phyloP scores from a whole-genome alignment of 495 filamentous ascomycete genomes.

The Penicillium odoratum region DNA sequence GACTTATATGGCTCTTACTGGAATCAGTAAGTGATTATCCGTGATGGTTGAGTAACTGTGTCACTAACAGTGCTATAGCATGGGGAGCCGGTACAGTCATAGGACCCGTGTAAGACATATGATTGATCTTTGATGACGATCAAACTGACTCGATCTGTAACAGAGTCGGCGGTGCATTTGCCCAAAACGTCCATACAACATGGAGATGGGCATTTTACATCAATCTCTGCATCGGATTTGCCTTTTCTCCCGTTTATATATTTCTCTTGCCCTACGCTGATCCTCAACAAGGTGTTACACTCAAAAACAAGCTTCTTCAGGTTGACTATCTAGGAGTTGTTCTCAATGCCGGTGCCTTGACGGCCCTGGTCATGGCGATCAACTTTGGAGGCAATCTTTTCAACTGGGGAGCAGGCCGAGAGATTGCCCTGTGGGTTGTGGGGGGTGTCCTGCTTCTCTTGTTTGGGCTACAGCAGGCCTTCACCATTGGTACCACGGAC shows the following conservation, averaged over 20 bases:
- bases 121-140: background rate
- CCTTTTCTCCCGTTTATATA: constrained; percentile 55
- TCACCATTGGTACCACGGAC: constrained; percentile 48
- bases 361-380: constrained; percentile 51
- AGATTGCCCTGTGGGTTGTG: constrained; percentile 55
- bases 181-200: constrained; percentile 30
- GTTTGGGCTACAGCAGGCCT: constrained; percentile 53
- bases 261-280: constrained; percentile 52
- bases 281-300: constrained; percentile 38
- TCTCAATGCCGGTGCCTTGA: constrained; percentile 41
- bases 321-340: constrained; percentile 35
- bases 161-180: constrained; percentile 61
- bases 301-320: constrained; percentile 37
- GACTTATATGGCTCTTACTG: constrained; percentile 32
- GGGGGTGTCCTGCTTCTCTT: constrained; percentile 52
- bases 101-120: constrained; percentile 47
- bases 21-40: constrained; percentile 19
- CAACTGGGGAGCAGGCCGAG: constrained; percentile 50
- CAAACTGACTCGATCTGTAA: background rate
- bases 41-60: background rate
- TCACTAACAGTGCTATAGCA: constrained; percentile 5
- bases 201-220: constrained; percentile 77
- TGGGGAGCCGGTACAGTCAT: constrained; percentile 48
- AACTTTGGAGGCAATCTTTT: constrained; percentile 56
- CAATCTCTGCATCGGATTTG: constrained; percentile 59